Evolutionary conservation across 108 stramenopile species (phyloP), one percentile per base, ranked within the genome.

Genomic region (Cyclotella baltica): DNA sequence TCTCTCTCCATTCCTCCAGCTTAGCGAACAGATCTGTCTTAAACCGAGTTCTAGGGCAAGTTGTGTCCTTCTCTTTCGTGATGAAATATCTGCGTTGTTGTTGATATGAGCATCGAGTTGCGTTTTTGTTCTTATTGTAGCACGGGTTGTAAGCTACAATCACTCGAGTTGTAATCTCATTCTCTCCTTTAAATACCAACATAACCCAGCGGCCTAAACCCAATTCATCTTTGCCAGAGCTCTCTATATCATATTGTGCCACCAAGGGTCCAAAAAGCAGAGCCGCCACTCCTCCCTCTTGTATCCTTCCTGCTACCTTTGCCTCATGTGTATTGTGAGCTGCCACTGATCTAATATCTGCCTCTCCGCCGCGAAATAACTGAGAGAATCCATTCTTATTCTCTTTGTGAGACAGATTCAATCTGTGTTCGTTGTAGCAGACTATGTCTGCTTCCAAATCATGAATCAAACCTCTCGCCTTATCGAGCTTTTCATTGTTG

Each of bases 341-440:
- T 4, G 47, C 47, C 47, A 48, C 47, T 4, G 6, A 48, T 2
- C 47, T 4, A 43, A 48, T 48, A 19, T 62, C 72, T 16, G 62
- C 50, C 23, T 73, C 72, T 6, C 59, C 62, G n/a, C 69, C 69
- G 0, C 53, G 29, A 25, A 73, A 62, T 0, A 62, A n/a, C 47
- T 48, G 2, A 4, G 6, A 48, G 47, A 47, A n/a, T 13, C 51
- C 3, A 0, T 27, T n/a, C 30, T 0, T 50, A 11, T 16, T 16
- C 3, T 47, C 31, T 1, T 57, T 29, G 18, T 19, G 53, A n/a
- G n/a, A n/a, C n/a, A n/a, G n/a, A n/a, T n/a, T n/a, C n/a, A n/a
- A n/a, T n/a, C n/a, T n/a, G n/a, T n/a, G n/a, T n/a, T n/a, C n/a
- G n/a, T n/a, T n/a, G n/a, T n/a, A n/a, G n/a, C n/a, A n/a, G n/a